Evolutionary conservation across 1,139 yeast genomes (phyloP).

Genomic region (Candida dubliniensis): DNA sequence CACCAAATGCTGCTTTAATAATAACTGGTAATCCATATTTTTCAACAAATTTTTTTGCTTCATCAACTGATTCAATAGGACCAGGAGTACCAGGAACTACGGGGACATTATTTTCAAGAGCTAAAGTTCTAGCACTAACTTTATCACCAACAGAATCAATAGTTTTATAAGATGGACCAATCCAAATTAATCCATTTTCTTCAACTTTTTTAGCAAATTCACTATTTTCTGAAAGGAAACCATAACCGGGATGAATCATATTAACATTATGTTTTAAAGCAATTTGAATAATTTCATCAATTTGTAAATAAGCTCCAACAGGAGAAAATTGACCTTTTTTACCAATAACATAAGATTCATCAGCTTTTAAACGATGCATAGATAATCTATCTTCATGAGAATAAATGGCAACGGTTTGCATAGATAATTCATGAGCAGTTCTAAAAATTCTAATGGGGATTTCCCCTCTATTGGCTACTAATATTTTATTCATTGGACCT

Average conservation of each 20-base stretch:
- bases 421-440: conserved; percentile 95
- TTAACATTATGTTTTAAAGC: conserved; percentile 86
- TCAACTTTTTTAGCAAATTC: conserved; percentile 93
- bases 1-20: conserved; percentile 98
- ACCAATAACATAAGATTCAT: conserved; percentile 91
- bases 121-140: conserved; percentile 89
- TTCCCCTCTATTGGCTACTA: conserved; percentile 97
- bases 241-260: conserved; percentile 99
- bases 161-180: conserved; percentile 87
- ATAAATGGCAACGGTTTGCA: conserved; percentile 97
- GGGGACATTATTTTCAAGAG: conserved; percentile 80
- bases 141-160: conserved; percentile 98
- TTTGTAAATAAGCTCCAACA: conserved; percentile 93
- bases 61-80: conserved; percentile 78
- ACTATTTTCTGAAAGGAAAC: conserved; percentile 91
- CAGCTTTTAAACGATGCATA: conserved; percentile 92
- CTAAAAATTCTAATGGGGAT: conserved; percentile 88
- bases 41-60: conserved; percentile 76
- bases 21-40: conserved; percentile 93
- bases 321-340: conserved; percentile 88
- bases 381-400: conserved; percentile 95
- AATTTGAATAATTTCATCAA: conserved; percentile 89
- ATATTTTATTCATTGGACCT: conserved; percentile 69
- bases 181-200: conserved; percentile 91
- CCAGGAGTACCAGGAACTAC: conserved; percentile 99